A percentile compares a stretch with the other conserved stretches of the same genome.
phyloP scores from a whole-genome alignment of 129 eudicot genomes.

The Artemisia argyi region DNA sequence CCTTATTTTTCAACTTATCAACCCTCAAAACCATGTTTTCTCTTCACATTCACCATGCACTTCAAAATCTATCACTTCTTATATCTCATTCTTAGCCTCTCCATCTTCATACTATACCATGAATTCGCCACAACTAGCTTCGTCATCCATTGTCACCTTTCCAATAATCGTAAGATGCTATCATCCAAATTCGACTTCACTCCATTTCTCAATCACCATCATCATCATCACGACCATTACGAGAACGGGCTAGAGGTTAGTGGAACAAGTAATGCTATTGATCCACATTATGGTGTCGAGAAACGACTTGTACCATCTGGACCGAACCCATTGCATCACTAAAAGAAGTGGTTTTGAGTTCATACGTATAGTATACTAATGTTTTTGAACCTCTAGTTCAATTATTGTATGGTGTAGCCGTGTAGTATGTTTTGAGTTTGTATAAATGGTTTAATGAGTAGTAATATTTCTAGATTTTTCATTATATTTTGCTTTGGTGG shows the following conservation, averaged over 20 bases:
- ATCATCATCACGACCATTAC: constrained; percentile 4
- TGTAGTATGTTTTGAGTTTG: constrained; percentile 23
- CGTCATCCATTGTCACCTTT: neutral
- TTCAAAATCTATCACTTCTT: constrained; percentile 28
- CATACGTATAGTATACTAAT: neutral
- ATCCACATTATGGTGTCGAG: constrained; percentile 35
- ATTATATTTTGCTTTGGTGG: constrained; percentile 13
- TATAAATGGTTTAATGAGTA: constrained; percentile 21
- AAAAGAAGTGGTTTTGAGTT: constrained; percentile 12
- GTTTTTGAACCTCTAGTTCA: constrained; percentile 27
- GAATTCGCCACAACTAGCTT: constrained; percentile 6
- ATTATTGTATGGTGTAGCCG: constrained; percentile 21
- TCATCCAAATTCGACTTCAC: constrained; percentile 24
- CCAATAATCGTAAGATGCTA: constrained; percentile 25
- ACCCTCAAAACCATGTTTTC: constrained; percentile 41
- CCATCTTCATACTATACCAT: constrained; percentile 5
- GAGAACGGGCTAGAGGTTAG: neutral
- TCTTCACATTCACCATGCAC: constrained; percentile 27
- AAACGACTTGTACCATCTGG: constrained; percentile 37
- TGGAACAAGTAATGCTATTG: constrained; percentile 14
- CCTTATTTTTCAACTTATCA: constrained; percentile 26
- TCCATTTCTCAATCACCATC: constrained; percentile 27
- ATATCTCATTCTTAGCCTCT: constrained; percentile 21
- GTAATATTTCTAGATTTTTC: neutral
- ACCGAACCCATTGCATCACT: constrained; percentile 42